Percentiles rank a stretch among this genome's conserved stretches.
Evolutionary conservation across 331 rosid genomes (phyloP).

Genomic region (Malus hybrid): DNA sequence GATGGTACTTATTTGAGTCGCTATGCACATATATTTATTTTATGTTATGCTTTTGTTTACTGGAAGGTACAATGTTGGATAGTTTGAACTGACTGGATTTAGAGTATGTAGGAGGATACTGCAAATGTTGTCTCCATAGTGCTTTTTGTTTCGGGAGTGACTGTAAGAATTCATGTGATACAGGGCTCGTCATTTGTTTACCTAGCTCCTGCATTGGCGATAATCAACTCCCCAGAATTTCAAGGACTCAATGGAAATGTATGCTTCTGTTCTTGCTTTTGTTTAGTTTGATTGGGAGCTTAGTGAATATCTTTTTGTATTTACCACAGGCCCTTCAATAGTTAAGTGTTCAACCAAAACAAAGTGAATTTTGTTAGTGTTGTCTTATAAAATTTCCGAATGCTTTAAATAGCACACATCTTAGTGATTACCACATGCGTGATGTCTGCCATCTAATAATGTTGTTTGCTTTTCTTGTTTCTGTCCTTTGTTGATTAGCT

Average conservation of each 20-base stretch:
- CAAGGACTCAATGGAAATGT: conserved; percentile 78
- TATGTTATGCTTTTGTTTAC: not conserved
- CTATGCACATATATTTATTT: not conserved
- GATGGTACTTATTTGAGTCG: conserved; percentile 88
- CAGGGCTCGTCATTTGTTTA: conserved; percentile 94
- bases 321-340: not conserved
- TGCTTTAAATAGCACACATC: not conserved
- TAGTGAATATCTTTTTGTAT: not conserved
- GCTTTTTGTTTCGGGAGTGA: conserved; percentile 78
- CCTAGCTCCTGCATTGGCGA: conserved; percentile 75
- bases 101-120: conserved; percentile 78
- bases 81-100: conserved; percentile 40
- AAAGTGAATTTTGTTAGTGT: not conserved
- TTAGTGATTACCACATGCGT: not conserved
- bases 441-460: not conserved
- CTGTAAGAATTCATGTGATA: conserved; percentile 41
- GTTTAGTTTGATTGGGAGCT: not conserved
- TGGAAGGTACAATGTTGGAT: conserved; percentile 7
- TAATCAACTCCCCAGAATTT: conserved; percentile 83
- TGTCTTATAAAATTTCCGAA: not conserved
- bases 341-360: not conserved
- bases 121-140: conserved; percentile 81
- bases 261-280: conserved; percentile 1
- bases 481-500: not conserved
- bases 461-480: not conserved